Evolutionary conservation across 2,329 filamentous ascomycete species (phyloP).

Genomic region (Talaromyces sp.): DNA sequence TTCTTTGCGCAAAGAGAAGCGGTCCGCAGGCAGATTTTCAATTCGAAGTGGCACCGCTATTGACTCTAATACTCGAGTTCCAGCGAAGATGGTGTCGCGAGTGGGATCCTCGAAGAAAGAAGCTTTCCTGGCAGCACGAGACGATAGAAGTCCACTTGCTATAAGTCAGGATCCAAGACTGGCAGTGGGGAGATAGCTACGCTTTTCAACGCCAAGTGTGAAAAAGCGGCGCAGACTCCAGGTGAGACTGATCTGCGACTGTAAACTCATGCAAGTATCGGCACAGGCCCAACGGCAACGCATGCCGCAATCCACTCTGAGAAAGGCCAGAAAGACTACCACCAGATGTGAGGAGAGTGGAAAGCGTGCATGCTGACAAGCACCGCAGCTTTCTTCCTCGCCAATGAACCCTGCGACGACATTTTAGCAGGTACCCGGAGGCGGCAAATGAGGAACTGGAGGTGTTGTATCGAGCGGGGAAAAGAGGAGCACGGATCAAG

Average conservation of each 20-base stretch:
- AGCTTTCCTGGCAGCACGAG: background rate
- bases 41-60: background rate
- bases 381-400: background rate
- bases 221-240: background rate
- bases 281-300: background rate
- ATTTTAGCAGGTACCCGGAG: background rate
- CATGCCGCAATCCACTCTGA: background rate
- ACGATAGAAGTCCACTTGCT: background rate
- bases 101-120: background rate
- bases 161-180: background rate
- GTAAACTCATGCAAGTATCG: background rate
- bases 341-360: background rate
- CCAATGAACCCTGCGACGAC: background rate
- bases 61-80: background rate
- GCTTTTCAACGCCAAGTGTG: background rate
- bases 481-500: background rate
- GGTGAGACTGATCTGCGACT: background rate
- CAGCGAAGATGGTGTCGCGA: background rate
- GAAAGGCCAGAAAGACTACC: background rate
- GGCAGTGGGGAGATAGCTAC: background rate
- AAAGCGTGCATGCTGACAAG: background rate
- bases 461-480: background rate
- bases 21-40: background rate
- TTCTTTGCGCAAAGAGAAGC: background rate
- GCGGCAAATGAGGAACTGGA: conserved; percentile 8